These are phyloP conservation scores for Pleurotus eryngii DNA, from an alignment of 768 basidiomycete species.

Conservation along the genomic window DNA sequence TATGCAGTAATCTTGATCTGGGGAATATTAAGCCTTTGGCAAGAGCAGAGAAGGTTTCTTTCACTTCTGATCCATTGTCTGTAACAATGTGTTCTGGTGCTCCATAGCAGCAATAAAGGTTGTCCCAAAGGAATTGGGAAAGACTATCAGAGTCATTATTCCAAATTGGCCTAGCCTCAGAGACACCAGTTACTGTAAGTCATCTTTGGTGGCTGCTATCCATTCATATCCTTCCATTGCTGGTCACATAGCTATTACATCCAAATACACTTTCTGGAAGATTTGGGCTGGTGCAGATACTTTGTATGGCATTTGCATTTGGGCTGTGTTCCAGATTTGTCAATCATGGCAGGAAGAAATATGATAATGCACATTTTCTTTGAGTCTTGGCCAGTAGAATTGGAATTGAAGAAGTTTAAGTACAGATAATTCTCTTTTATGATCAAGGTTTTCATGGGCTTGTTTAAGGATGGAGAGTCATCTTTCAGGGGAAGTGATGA, in stretches of 20 bases:
- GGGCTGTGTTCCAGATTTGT: conserved; percentile 12
- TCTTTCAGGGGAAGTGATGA: conserved; percentile 10
- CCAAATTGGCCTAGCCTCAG: no score
- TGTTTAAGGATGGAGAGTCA: conserved; percentile 4
- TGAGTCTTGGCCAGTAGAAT: conserved; percentile 22
- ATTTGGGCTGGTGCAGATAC: conserved; percentile 6
- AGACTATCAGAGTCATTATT: no score
- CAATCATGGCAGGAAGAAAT: conserved; percentile 24
- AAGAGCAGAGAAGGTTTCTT: not conserved
- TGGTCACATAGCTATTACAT: conserved; percentile 23
- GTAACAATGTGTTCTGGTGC: no score
- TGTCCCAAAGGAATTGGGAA: no score
- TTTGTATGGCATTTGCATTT: conserved; percentile 12
- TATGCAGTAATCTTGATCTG: conserved; percentile 22
- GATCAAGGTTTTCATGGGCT: conserved; percentile 19
- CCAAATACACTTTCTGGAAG: conserved; percentile 16
- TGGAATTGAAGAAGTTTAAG: conserved; percentile 3
- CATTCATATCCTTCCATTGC: conserved; percentile 13
- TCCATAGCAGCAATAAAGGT: no score
- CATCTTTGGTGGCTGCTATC: no score
- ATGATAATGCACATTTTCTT: conserved; percentile 13
- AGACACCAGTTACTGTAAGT: no score
- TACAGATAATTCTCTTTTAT: no score
- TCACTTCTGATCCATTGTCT: conserved; percentile 24
- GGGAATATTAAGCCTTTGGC: not conserved